Percentiles rank a stretch among this genome's conserved stretches.
Evolutionary conservation across 2,329 filamentous ascomycete species (phyloP).

Genomic region (Diaporthe velutina): DNA sequence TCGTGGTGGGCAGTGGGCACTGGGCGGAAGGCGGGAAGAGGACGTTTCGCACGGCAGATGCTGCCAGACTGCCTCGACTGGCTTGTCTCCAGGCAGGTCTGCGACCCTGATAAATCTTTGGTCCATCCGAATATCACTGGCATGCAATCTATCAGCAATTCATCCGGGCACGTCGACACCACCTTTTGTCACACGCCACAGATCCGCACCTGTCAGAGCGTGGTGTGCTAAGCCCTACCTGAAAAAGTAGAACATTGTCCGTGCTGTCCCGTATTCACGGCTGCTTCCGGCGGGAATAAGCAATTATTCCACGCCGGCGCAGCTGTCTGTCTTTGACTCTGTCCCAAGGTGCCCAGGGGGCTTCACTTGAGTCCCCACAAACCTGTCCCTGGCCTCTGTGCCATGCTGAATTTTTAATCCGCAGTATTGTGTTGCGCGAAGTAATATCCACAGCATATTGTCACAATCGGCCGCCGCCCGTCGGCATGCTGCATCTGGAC

Average conservation of each 20-base stretch:
- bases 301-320: not conserved
- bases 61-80: not conserved
- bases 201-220: not conserved
- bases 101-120: not conserved
- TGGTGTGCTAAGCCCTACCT: not conserved
- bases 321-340: not conserved
- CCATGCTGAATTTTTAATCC: not conserved
- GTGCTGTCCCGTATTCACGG: slow-evolving; percentile 5
- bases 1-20: not conserved
- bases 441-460: not conserved
- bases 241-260: not conserved
- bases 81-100: not conserved
- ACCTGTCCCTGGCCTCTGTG: not conserved
- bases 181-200: not conserved
- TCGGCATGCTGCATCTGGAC: not conserved
- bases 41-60: not conserved
- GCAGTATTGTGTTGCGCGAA: not conserved
- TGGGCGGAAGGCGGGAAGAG: not conserved
- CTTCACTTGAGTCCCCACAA: not conserved
- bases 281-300: slow-evolving; percentile 18
- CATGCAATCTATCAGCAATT: not conserved
- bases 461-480: not conserved
- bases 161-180: not conserved
- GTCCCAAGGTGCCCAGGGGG: not conserved
- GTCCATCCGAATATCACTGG: not conserved